Percentiles rank a stretch among this genome's conserved stretches.
Conservation (phyloP, 352 stramenopile species). For the Elongisporangium undulatum region DNA sequence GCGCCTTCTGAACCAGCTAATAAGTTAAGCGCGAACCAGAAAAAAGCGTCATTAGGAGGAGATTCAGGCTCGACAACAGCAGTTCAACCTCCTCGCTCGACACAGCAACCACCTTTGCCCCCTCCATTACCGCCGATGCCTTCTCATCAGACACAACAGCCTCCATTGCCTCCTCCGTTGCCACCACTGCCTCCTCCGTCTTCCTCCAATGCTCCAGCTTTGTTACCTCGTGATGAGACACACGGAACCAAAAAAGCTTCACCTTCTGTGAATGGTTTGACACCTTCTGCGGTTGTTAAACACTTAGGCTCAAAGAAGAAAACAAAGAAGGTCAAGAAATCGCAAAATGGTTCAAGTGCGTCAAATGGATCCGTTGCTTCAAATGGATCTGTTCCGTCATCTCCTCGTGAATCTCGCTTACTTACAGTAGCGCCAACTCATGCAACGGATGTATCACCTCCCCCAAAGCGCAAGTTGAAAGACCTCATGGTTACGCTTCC, state of each 20-base stretch:
- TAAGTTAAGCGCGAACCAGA: not conserved
- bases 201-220: constrained; percentile 8
- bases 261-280: constrained; percentile 23
- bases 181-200: not conserved
- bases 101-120: constrained; percentile 10
- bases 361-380: not conserved
- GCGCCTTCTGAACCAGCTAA: not conserved
- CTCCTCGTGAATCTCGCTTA: not conserved
- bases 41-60: not conserved
- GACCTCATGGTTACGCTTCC: constrained; percentile 75
- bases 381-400: not conserved
- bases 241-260: constrained; percentile 7
- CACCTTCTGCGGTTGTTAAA: constrained; percentile 38
- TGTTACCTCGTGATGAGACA: not conserved
- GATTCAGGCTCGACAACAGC: not conserved
- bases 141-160: not conserved
- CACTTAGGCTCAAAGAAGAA: constrained; percentile 18
- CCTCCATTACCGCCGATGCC: constrained; percentile 3
- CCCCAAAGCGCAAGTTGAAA: constrained; percentile 6
- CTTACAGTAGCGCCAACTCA: not conserved
- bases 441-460: not conserved
- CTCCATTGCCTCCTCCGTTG: constrained; percentile 12
- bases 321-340: constrained; percentile 11
- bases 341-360: constrained; percentile 3
- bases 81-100: not conserved